Percentiles rank a stretch among this genome's conserved stretches.
Conservation (phyloP, 2,329 filamentous ascomycete genomes). For the Pseudogymnoascus sp. region DNA sequence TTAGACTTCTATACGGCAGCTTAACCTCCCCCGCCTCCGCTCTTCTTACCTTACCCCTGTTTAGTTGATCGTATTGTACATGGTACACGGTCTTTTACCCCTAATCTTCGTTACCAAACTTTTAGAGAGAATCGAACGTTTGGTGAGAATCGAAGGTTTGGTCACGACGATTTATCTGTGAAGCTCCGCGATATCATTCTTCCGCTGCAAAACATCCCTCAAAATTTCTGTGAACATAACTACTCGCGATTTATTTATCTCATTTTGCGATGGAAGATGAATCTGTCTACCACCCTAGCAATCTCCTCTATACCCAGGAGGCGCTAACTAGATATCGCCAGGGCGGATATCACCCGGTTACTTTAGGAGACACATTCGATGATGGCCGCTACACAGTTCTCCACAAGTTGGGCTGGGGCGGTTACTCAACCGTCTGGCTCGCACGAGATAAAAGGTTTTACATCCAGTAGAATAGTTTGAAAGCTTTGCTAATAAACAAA, state of each 20-base stretch:
- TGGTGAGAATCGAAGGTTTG: no score
- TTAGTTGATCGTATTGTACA: no score
- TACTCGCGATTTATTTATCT: background rate
- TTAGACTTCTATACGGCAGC: no score
- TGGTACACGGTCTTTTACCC: no score
- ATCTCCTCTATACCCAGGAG: slow-evolving; percentile 25
- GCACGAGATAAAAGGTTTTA: slow-evolving; percentile 24
- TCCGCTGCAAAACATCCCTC: no score
- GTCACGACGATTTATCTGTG: no score
- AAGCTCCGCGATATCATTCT: no score
- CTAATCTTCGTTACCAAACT: no score
- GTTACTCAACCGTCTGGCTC: slow-evolving; percentile 39
- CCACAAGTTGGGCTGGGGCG: slow-evolving; percentile 38
- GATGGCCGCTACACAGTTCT: slow-evolving; percentile 35
- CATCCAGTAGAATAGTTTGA: background rate
- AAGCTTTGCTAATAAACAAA: background rate
- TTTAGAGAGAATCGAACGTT: no score
- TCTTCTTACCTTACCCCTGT: no score
- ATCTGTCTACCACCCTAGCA: slow-evolving; percentile 17
- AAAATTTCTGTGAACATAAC: no score
- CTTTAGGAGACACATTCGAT: slow-evolving; percentile 34
- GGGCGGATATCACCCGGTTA: slow-evolving; percentile 35
- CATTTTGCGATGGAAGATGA: slow-evolving; percentile 15
- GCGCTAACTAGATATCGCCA: slow-evolving; percentile 24
- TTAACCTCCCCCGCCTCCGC: no score